phyloP scores from a whole-genome alignment of 495 filamentous ascomycete genomes.

The Friedmanniomyces endolithicus region DNA sequence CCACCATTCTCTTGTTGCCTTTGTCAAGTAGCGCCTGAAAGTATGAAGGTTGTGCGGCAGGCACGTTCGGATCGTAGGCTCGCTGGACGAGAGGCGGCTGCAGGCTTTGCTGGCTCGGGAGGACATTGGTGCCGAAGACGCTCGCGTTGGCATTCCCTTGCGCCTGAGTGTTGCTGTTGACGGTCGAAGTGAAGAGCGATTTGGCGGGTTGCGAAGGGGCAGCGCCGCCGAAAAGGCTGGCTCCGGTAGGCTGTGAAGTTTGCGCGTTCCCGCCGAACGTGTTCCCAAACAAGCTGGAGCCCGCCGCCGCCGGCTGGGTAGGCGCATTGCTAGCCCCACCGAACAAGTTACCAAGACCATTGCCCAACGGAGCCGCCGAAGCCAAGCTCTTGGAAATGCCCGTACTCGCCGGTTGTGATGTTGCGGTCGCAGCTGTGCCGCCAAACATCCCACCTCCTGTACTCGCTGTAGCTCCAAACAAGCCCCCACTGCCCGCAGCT shows the following conservation, averaged over 20 bases:
- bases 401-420: neutral
- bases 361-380: neutral
- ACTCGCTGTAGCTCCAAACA: neutral
- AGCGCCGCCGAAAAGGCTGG: neutral
- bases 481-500: neutral
- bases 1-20: conserved; percentile 45
- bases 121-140: conserved; percentile 10
- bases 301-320: neutral
- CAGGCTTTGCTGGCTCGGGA: neutral
- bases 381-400: neutral
- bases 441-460: conserved; percentile 1
- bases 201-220: neutral
- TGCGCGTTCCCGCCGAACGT: neutral
- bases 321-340: neutral
- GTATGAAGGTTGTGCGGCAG: conserved; percentile 42
- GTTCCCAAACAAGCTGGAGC: conserved; percentile 2
- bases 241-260: neutral
- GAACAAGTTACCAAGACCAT: neutral
- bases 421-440: neutral
- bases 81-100: neutral
- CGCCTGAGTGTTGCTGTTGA: neutral
- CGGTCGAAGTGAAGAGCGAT: neutral
- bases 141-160: neutral
- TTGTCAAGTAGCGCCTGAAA: conserved; percentile 80
- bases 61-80: conserved; percentile 2